Percentiles rank a stretch among this genome's conserved stretches.
These are phyloP conservation scores for Rubia yunnanensis DNA, from an alignment of 257 asterid genomes.

Conservation along the genomic window DNA sequence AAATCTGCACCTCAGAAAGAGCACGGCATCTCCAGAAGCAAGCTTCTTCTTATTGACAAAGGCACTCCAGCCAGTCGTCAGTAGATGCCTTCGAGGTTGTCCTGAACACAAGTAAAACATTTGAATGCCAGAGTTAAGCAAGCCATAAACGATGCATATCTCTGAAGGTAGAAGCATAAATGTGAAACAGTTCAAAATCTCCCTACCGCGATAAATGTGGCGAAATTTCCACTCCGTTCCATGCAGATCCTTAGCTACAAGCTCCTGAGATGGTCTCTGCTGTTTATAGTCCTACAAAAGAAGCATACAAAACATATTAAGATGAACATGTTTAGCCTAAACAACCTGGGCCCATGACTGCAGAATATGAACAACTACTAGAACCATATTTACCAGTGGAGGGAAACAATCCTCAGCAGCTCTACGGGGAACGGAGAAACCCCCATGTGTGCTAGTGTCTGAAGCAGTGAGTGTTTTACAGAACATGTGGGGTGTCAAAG, in stretches of 20 bases:
- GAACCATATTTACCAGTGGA: conserved; percentile 54
- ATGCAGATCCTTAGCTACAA: conserved; percentile 88
- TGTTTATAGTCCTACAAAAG: conserved; percentile 68
- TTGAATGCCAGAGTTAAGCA: neutral
- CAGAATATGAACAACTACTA: neutral
- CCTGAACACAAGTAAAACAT: conserved; percentile 41
- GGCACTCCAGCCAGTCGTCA: conserved; percentile 99
- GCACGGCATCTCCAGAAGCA: conserved; percentile 95
- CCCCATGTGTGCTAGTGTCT: conserved; percentile 98
- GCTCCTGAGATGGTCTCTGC: conserved; percentile 96
- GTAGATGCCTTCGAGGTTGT: conserved; percentile 97
- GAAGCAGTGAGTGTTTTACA: conserved; percentile 97
- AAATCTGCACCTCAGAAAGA: conserved; percentile 59
- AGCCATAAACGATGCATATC: neutral
- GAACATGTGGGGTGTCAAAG: conserved; percentile 83
- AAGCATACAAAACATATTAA: conserved; percentile 5
- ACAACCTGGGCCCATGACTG: neutral
- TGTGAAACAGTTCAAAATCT: neutral
- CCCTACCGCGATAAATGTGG: conserved; percentile 84
- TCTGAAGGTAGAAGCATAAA: neutral
- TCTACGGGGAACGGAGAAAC: conserved; percentile 97
- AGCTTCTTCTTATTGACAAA: conserved; percentile 91
- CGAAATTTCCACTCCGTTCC: conserved; percentile 91
- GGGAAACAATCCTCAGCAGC: conserved; percentile 99
- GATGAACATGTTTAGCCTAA: neutral